Base-by-base conservation (phyloP, 2,329 filamentous ascomycete genomes). In the Biscogniauxia sp. region DNA sequence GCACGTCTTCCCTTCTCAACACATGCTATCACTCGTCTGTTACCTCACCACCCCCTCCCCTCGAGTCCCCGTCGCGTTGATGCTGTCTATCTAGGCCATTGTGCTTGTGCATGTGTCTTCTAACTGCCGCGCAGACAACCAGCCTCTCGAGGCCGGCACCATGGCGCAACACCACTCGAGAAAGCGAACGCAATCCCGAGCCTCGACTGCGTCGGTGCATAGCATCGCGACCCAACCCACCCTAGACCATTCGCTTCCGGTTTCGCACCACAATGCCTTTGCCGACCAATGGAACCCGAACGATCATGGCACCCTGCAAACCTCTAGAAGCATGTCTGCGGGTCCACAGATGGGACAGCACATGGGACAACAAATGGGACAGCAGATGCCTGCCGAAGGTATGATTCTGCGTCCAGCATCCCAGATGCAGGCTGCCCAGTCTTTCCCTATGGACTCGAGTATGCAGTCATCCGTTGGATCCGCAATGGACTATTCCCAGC, bases 371-470 rank as follows among this genome's bases (percentile, higher is more conserved):
- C 50, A 51, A 23, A 71, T 73, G 3, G 66, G 72, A 37, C 73
- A 77, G 32, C 79, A 81, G 57, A 79, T 88, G 77, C 80, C 82
- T 2, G 75, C 83, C 23, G 85, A 88, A 66, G 84, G 85, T 61
- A 81, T 87, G 75, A 81, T 88, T 54, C 76, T 88, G 62, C 82
- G 85, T 59, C 81, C 82, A 19, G 80, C 82, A 26, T 79, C 81
- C 20, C 85, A 86, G 64, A 79, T 87, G 68, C 82, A 84, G 64
- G 76, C 78, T 54, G 77, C 77, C 52, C 79, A 79, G 57, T 76
- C 78, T 19, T 84, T 80, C 66, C 68, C 78, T 58, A 81, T 81
- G 62, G 82, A 85, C 55, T 76, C 82, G 20, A 70, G 78, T 25
- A 79, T 87, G 70, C 80, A 79, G 57, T 73, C 75, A 15, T 76